Base-by-base conservation (phyloP, 306 rosid genomes). In the Gleditsia sinensis region DNA sequence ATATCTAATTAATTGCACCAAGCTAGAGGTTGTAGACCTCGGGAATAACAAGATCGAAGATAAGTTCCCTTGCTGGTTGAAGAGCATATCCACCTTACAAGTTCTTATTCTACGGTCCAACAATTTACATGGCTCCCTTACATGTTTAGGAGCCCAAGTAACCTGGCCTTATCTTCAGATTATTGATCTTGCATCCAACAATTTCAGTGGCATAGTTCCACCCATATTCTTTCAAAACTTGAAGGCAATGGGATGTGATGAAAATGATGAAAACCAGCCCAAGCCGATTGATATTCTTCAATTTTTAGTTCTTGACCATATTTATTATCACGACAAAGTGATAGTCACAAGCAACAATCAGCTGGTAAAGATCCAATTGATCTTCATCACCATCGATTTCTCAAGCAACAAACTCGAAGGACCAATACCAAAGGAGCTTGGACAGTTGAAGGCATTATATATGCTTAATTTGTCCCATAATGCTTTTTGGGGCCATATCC, bases 401-500 rank as follows among this genome's bases (percentile, higher is more conserved):
- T 68, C 77, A 11, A 33, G 36, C 60, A 68, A 80, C 43, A 50
- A 68, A 10, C 23, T 80, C 13, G 34, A 23, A 0, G 67, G 80
- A 6, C 49, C 28, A 50, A 74, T 67, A 39, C 83, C 54, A 0
- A 20, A 51, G n/a, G 72, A 42, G 67, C 14, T 80, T 9, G 76
- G 34, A 40, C 24, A 11, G 16, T 9, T 80, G 7, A 58, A 13
- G 11, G 58, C 60, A 10, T 12, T 80, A 8, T 5, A n/a, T 10
- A 69, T 33, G 0, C 64, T 79, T 55, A 72, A 79, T 11, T 16
- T 79, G 11, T 79, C 70, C 13, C 24, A 71, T 20, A 83, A 75
- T 67, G 66, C 39, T 36, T 4, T 84, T 1, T 45, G 49, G 0
- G 83, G 86, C 0, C 49, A 40, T 28, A 87, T 87, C 17, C 81